These are phyloP conservation scores for Neurospora sp. DNA, from an alignment of 495 filamentous ascomycete genomes.

Conservation along the genomic window DNA sequence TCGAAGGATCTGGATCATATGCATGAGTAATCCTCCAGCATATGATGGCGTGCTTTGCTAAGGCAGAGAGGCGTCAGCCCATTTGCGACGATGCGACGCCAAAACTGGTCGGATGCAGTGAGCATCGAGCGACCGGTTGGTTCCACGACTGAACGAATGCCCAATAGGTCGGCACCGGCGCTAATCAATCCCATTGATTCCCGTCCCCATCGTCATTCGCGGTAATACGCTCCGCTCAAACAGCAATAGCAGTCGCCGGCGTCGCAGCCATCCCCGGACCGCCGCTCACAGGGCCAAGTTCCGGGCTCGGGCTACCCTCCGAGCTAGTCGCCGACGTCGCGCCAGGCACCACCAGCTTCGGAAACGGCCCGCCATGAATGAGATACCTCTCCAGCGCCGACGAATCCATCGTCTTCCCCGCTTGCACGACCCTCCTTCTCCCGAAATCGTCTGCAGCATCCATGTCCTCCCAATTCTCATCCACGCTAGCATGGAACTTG, in stretches of 20 bases:
- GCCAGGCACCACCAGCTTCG: conserved; percentile 10
- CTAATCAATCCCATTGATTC: neutral
- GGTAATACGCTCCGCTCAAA: neutral
- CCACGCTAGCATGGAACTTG: conserved; percentile 33
- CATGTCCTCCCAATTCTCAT: conserved; percentile 31
- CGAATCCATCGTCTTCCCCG: conserved; percentile 31
- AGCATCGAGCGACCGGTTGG: neutral
- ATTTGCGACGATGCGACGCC: neutral
- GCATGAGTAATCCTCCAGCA: neutral
- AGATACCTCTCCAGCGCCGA: conserved; percentile 33
- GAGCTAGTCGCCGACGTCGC: neutral
- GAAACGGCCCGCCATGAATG: conserved; percentile 31
- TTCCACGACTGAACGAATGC: neutral
- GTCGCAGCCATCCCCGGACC: neutral
- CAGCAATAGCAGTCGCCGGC: neutral
- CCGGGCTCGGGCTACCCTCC: neutral
- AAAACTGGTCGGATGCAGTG: neutral
- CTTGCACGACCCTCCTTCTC: conserved; percentile 3
- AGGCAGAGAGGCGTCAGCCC: neutral
- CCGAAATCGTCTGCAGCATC: conserved; percentile 7
- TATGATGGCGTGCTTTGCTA: neutral
- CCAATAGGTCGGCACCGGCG: neutral
- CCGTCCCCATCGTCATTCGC: neutral
- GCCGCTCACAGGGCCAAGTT: neutral
- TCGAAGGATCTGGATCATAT: neutral